These are phyloP conservation scores for Dictyostelium brefeldianum DNA, from an alignment of 78 protist genomes.

Conservation along the genomic window DNA sequence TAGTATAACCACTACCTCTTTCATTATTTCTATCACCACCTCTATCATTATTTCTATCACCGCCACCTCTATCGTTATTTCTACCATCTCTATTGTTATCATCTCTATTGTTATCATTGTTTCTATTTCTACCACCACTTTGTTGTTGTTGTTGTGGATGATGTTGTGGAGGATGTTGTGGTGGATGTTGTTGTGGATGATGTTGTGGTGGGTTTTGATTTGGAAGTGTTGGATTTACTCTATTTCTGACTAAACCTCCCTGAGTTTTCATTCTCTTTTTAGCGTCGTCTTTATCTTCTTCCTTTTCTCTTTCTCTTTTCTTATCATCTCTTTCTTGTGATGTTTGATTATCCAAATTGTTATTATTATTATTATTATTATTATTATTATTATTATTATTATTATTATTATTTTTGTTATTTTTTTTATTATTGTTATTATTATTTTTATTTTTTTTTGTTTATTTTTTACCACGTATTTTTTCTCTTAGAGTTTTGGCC, in stretches of 20 bases:
- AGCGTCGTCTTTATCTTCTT: neutral
- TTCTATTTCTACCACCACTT: no score
- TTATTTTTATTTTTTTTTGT: neutral
- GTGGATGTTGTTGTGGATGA: neutral
- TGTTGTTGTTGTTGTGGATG: neutral
- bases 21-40: neutral
- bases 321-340: conserved; percentile 16
- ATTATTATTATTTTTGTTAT: neutral
- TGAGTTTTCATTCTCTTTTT: neutral
- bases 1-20: neutral
- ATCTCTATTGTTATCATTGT: neutral
- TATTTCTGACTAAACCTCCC: neutral
- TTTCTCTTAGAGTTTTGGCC: neutral
- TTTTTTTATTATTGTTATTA: neutral
- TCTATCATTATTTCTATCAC: neutral
- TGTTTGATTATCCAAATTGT: neutral
- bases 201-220: neutral
- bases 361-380: neutral
- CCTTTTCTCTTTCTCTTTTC: conserved; percentile 10
- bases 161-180: neutral
- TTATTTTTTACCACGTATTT: neutral
- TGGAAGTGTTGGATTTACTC: neutral
- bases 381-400: neutral
- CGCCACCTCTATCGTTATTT: neutral
- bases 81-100: neutral